These are phyloP conservation scores for Tetracladium maxilliforme DNA, from an alignment of 2,329 filamentous ascomycete genomes.

Conservation along the genomic window DNA sequence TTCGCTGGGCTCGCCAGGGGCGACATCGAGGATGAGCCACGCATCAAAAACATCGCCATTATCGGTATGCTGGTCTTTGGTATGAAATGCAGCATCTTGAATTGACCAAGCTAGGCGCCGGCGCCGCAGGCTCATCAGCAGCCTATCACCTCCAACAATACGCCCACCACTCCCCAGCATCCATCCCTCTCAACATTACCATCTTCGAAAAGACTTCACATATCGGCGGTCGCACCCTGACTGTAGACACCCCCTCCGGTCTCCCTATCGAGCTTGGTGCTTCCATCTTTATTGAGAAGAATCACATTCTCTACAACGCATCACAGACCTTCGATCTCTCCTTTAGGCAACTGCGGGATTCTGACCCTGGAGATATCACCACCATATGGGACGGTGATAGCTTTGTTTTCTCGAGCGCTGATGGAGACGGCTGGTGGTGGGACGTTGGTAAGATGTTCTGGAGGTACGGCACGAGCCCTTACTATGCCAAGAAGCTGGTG, in stretches of 20 bases:
- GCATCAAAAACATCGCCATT: too few species aligned
- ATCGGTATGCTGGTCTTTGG: too few species aligned
- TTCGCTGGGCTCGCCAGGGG: neutral
- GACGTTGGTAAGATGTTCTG: slow-evolving; percentile 65
- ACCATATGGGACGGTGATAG: slow-evolving; percentile 67
- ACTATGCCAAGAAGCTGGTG: slow-evolving; percentile 59
- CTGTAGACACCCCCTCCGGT: slow-evolving; percentile 62
- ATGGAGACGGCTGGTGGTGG: slow-evolving; percentile 57
- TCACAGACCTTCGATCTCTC: slow-evolving; percentile 56
- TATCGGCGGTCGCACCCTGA: slow-evolving; percentile 78
- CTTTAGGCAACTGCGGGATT: slow-evolving; percentile 26
- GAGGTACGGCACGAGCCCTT: slow-evolving; percentile 71
- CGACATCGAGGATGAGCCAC: neutral
- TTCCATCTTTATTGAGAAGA: slow-evolving; percentile 79
- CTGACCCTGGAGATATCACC: slow-evolving; percentile 29
- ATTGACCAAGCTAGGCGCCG: too few species aligned
- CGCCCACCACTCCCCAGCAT: slow-evolving; percentile 40
- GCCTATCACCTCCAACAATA: slow-evolving; percentile 71
- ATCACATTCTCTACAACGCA: slow-evolving; percentile 68
- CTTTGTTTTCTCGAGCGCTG: slow-evolving; percentile 55
- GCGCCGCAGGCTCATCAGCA: slow-evolving; percentile 73
- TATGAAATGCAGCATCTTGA: too few species aligned
- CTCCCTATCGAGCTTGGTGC: slow-evolving; percentile 76
- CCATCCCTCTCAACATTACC: slow-evolving; percentile 59
- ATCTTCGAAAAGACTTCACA: slow-evolving; percentile 69